Evolutionary conservation across 768 basidiomycete species (phyloP).

Genomic region (Kwoniella sp.): DNA sequence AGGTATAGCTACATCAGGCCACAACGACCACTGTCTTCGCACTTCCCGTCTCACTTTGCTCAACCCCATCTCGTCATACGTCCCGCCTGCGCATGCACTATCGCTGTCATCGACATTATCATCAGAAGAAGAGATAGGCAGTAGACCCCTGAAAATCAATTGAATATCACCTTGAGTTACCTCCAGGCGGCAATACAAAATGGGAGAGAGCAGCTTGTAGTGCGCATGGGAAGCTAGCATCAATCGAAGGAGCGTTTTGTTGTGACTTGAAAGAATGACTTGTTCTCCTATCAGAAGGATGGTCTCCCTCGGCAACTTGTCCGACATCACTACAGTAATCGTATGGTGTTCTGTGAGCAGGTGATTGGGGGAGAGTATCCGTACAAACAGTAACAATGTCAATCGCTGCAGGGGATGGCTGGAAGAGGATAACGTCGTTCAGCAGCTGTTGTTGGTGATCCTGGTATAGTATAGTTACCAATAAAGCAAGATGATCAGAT

Average conservation of each 20-base stretch:
- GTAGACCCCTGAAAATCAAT: background rate
- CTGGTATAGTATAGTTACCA: too few species aligned
- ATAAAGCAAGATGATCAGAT: too few species aligned
- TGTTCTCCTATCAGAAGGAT: background rate
- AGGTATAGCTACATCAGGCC: constrained; percentile 5
- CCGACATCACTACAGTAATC: too few species aligned
- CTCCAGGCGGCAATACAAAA: background rate
- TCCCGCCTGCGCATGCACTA: too few species aligned
- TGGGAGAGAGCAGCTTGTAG: background rate
- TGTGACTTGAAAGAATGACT: background rate
- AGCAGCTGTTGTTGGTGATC: too few species aligned
- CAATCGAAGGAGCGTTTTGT: background rate
- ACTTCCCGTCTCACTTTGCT: background rate
- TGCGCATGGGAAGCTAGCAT: background rate
- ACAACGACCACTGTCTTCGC: background rate
- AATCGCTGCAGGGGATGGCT: too few species aligned
- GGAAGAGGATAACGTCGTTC: too few species aligned
- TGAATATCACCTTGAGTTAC: background rate
- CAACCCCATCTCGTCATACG: background rate
- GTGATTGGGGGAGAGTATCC: too few species aligned
- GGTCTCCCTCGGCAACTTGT: background rate
- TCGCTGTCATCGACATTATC: background rate
- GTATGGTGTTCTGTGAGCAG: too few species aligned
- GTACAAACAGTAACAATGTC: too few species aligned
- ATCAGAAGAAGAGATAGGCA: background rate